Evolutionary conservation across 1,284 basidiomycete genomes (phyloP).

Genomic region (Apiotrichum brassicae): DNA sequence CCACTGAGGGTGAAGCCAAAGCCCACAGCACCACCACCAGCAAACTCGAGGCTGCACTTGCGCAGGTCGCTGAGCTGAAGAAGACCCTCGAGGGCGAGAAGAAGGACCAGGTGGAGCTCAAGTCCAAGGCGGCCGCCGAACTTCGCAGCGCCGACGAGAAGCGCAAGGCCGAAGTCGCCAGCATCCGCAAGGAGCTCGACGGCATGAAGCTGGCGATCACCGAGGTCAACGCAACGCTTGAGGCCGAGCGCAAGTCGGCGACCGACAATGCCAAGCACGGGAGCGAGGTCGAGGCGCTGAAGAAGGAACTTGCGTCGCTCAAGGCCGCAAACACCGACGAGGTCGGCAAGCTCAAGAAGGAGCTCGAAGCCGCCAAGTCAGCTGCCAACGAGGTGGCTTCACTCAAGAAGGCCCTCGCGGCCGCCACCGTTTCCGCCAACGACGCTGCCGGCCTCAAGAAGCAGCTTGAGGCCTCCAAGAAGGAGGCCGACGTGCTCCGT

Average conservation of each 20-base stretch:
- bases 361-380: not conserved
- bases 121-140: not conserved
- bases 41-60: constrained; percentile 2
- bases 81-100: constrained; percentile 1
- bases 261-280: not conserved
- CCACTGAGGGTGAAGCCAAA: constrained; percentile 1
- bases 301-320: not conserved
- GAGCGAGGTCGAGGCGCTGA: not conserved
- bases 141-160: not conserved
- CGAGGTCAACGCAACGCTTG: not conserved
- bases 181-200: constrained; percentile 1
- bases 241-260: constrained; percentile 1
- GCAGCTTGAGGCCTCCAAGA: not conserved
- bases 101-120: not conserved
- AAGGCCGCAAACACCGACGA: not conserved
- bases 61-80: constrained; percentile 12
- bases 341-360: not conserved
- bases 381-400: not conserved
- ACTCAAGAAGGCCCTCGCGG: not conserved
- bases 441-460: not conserved
- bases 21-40: not conserved
- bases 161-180: constrained; percentile 8
- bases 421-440: not conserved
- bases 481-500: not conserved
- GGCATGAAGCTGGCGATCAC: not conserved